These are phyloP conservation scores for Colletotrichum sidae DNA, from an alignment of 2,329 filamentous ascomycete genomes.

Conservation along the genomic window DNA sequence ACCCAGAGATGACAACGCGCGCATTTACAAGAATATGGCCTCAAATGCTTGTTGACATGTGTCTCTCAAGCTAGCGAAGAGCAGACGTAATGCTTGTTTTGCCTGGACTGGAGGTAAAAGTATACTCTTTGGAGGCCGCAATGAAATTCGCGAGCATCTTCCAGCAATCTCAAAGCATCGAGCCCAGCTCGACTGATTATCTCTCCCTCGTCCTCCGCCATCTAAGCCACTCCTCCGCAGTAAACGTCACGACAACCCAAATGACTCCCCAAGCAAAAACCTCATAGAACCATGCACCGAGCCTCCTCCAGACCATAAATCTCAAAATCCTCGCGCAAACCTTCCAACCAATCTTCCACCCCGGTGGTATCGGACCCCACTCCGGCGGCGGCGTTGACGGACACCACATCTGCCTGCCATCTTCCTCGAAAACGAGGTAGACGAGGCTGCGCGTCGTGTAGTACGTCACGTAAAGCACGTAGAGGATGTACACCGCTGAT, in stretches of 20 bases:
- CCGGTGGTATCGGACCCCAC: constrained; percentile 18
- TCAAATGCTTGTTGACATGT: too few relatives aligned
- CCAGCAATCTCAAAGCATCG: not conserved
- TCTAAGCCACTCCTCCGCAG: not conserved
- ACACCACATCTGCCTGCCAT: constrained; percentile 3
- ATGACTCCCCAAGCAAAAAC: constrained; percentile 19
- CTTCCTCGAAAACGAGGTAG: constrained; percentile 2
- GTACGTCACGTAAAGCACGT: constrained; percentile 12
- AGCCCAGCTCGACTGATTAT: too few relatives aligned
- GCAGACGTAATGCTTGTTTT: too few relatives aligned
- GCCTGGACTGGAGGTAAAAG: not conserved
- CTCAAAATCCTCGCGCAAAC: constrained; percentile 5
- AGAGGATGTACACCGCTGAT: constrained; percentile 2
- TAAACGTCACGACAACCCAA: not conserved
- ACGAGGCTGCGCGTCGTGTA: constrained; percentile 17
- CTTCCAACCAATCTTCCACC: constrained; percentile 15
- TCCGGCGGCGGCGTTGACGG: not conserved
- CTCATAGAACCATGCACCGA: constrained; percentile 1
- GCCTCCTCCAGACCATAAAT: not conserved
- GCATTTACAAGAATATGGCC: too few relatives aligned
- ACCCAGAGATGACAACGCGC: too few relatives aligned
- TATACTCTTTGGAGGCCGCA: constrained; percentile 28
- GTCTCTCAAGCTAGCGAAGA: too few relatives aligned
- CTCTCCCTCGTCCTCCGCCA: not conserved
- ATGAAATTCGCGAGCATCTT: not conserved